Evolutionary conservation across 2,329 filamentous ascomycete species (phyloP), one percentile per base, ranked within the genome.

Genomic region (Fusarium lateritium): DNA sequence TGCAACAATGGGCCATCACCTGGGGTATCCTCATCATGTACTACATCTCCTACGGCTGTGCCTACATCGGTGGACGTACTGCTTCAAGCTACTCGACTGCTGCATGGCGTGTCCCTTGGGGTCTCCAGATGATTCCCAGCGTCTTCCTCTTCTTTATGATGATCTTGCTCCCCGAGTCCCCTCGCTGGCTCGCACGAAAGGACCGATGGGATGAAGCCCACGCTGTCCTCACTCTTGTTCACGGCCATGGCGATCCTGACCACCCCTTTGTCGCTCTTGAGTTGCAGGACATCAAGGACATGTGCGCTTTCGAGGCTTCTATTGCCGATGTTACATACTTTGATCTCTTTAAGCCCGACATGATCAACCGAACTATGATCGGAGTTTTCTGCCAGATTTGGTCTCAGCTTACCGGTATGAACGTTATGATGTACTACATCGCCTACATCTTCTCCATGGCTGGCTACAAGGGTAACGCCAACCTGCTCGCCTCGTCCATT

Each of bases 1-100:
- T 91, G 5, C 89, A 92, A 72, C 90, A 92, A 75, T 91, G 89
- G 87, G 89, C 88, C 28, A 92, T 92, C 43, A 91, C 89, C 3
- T 91, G 89, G 87, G 90, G 89, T 47, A 90, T 92, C 55, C 73
- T 91, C 17, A 89, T 90, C 47, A 88, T 89, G 68, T 91, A 86
- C 78, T 90, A 91, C 75, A 88, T 91, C 69, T 87, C 90, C 69
- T 91, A 92, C 71, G 88, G 88, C 22, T 88, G 86, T 77, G 88
- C 86, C 56, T 89, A 85, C 75, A 86, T 92, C 65, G 74, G 82
- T 1, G 63, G 80, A 6, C 62, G 77, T 9, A 63, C 70, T 53
- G 69, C 74, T 0, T 24, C 84, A 84, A 14, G 86, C 86, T 3
- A 84, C 87, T 89, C 77, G 77, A 81, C 80, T 0, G 79, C 83